Evolutionary conservation across 1,284 basidiomycete species (phyloP).

Genomic region (Apiotrichum siamense): DNA sequence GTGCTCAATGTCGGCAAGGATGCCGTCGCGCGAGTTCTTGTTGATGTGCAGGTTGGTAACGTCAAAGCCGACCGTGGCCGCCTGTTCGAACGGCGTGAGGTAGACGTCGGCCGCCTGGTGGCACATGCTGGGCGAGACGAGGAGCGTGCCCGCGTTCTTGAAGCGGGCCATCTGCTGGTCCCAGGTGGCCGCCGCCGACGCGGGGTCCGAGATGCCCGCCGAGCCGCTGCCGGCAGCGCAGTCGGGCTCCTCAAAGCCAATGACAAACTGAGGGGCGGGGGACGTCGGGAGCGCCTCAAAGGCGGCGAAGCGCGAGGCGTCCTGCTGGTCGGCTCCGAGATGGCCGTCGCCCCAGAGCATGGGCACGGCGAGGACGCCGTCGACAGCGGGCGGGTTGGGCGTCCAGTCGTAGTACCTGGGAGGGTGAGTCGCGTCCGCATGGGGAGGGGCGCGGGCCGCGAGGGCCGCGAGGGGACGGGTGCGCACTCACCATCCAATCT

Average conservation of each 20-base stretch:
- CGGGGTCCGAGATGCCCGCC: constrained; percentile 7
- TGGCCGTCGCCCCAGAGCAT: constrained; percentile 46
- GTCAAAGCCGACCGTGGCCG: constrained; percentile 19
- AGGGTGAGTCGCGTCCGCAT: constrained; percentile 21
- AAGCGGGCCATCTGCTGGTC: constrained; percentile 35
- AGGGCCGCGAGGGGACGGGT: constrained; percentile 30
- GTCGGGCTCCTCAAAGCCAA: constrained; percentile 47
- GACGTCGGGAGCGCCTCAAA: constrained; percentile 22
- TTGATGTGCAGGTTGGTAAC: constrained; percentile 39
- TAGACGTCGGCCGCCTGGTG: constrained; percentile 24
- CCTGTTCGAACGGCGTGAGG: constrained; percentile 20
- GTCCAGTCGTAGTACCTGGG: constrained; percentile 32
- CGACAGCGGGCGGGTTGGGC: background rate
- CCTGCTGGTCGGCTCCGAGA: constrained; percentile 24
- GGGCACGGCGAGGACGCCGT: constrained; percentile 21
- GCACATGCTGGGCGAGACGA: constrained; percentile 32
- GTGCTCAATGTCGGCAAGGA: constrained; percentile 38
- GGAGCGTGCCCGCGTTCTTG: constrained; percentile 26
- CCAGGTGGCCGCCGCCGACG: constrained; percentile 33
- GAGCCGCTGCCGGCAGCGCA: constrained; percentile 24
- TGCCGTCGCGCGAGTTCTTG: constrained; percentile 43
- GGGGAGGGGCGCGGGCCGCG: constrained; percentile 36
- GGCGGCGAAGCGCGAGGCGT: constrained; percentile 31
- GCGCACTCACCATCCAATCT: constrained; percentile 39
- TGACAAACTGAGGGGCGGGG: constrained; percentile 28